phyloP scores from a whole-genome alignment of 192 early-diverging fungal genomes.

The Coemansia sp. region DNA sequence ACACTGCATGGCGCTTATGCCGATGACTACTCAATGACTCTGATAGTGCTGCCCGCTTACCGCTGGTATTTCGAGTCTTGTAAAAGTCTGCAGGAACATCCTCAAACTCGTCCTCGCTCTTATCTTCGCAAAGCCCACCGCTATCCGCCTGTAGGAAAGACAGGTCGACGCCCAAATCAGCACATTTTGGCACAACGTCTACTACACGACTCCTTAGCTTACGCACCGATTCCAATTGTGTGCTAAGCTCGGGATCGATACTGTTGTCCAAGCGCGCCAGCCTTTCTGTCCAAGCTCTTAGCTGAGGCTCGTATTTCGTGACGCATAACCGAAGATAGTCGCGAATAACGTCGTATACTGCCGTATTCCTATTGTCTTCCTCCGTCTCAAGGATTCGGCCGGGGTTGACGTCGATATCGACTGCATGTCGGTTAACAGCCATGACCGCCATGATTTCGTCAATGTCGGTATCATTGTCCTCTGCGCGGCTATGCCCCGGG shows the following conservation, averaged over 20 bases:
- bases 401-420: conserved; percentile 60
- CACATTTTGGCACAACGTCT: conserved; percentile 25
- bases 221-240: conserved; percentile 40
- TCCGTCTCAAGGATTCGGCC: conserved; percentile 54
- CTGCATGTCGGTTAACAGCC: conserved; percentile 62
- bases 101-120: conserved; percentile 47
- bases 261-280: conserved; percentile 15
- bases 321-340: conserved; percentile 59
- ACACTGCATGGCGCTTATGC: conserved; percentile 32
- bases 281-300: conserved; percentile 58
- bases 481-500: background rate
- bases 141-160: conserved; percentile 1
- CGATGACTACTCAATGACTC: conserved; percentile 35
- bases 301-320: conserved; percentile 46
- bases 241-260: conserved; percentile 38
- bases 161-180: conserved; percentile 26
- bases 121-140: background rate
- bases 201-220: conserved; percentile 42
- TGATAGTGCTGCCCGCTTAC: conserved; percentile 1
- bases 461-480: conserved; percentile 16
- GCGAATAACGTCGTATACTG: conserved; percentile 54
- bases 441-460: conserved; percentile 60
- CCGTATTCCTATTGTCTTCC: conserved; percentile 59
- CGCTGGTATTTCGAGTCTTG: background rate
- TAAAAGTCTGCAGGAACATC: conserved; percentile 24